These are phyloP conservation scores for Meyerozyma smithsonii DNA, from an alignment of 1,139 yeast genomes.

Conservation along the genomic window DNA sequence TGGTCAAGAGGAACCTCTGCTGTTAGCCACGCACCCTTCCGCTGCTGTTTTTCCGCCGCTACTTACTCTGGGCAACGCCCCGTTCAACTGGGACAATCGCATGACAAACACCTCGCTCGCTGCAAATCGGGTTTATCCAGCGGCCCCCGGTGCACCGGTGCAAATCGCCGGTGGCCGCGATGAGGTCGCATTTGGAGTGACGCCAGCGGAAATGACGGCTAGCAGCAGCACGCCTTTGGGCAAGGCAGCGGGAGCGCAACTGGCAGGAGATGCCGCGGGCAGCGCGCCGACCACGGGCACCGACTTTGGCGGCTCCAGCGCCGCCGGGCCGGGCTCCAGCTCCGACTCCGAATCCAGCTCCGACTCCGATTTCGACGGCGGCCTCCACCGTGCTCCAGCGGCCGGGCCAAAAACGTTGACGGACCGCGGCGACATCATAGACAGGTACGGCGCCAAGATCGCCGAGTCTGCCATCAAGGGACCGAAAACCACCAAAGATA, in stretches of 20 bases:
- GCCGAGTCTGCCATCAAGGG: slow-evolving; percentile 57
- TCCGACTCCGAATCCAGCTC: slow-evolving; percentile 5
- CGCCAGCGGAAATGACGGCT: neutral
- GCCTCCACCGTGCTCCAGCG: slow-evolving; percentile 6
- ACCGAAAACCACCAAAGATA: slow-evolving; percentile 62
- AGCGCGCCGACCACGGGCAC: neutral
- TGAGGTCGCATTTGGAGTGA: neutral
- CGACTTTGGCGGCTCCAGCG: neutral
- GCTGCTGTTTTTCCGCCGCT: neutral
- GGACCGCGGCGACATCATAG: slow-evolving; percentile 57
- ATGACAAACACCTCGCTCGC: neutral
- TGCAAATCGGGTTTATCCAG: neutral
- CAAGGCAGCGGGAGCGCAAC: neutral
- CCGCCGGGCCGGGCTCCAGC: neutral
- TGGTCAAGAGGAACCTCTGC: slow-evolving; percentile 50
- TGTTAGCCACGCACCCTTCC: neutral
- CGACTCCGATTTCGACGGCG: slow-evolving; percentile 6
- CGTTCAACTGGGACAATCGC: slow-evolving; percentile 7
- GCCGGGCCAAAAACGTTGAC: slow-evolving; percentile 18
- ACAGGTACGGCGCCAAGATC: slow-evolving; percentile 58
- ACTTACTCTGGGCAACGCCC: slow-evolving; percentile 10
- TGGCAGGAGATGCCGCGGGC: neutral
- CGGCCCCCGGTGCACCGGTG: neutral
- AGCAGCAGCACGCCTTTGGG: neutral
- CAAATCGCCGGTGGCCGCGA: neutral